Evolutionary conservation across 2,329 filamentous ascomycete genomes (phyloP).

Genomic region (Calonectria crousiana): DNA sequence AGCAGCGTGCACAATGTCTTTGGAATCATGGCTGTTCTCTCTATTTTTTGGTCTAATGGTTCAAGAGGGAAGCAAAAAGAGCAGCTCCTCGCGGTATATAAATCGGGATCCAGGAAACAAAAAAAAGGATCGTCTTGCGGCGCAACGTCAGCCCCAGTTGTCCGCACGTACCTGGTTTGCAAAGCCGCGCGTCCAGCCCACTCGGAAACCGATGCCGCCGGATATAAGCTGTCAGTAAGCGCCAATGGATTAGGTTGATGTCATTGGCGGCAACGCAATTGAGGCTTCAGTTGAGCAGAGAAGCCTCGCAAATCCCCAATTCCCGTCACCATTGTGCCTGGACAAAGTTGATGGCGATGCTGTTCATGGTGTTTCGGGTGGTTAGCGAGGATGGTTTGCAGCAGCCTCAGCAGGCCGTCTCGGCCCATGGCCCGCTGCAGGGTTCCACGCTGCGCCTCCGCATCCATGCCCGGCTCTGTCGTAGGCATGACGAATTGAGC

Average conservation of each 20-base stretch:
- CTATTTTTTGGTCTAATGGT: background rate
- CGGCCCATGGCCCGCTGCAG: constrained; percentile 6
- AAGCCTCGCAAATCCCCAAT: background rate
- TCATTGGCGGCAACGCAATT: background rate
- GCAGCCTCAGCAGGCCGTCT: background rate
- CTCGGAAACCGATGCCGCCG: constrained; percentile 33
- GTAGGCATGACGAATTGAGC: background rate
- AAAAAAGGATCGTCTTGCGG: background rate
- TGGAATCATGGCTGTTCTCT: constrained; percentile 28
- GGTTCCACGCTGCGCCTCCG: background rate
- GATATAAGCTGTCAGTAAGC: background rate
- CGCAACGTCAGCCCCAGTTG: constrained; percentile 17
- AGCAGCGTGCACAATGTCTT: constrained; percentile 29
- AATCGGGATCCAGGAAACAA: background rate
- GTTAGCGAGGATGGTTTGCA: background rate
- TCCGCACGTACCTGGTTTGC: background rate
- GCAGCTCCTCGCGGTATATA: background rate
- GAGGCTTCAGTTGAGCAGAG: background rate
- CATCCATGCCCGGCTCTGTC: background rate
- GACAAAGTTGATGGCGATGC: background rate
- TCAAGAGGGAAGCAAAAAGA: background rate
- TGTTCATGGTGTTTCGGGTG: constrained; percentile 12
- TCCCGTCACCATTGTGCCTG: background rate
- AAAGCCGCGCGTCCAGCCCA: constrained; percentile 38
- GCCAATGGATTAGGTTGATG: constrained; percentile 35